A percentile compares a stretch with the other conserved stretches of the same genome.
Conservation (phyloP, 2,329 filamentous ascomycete genomes). For the Cladophialophora chaetospira region DNA sequence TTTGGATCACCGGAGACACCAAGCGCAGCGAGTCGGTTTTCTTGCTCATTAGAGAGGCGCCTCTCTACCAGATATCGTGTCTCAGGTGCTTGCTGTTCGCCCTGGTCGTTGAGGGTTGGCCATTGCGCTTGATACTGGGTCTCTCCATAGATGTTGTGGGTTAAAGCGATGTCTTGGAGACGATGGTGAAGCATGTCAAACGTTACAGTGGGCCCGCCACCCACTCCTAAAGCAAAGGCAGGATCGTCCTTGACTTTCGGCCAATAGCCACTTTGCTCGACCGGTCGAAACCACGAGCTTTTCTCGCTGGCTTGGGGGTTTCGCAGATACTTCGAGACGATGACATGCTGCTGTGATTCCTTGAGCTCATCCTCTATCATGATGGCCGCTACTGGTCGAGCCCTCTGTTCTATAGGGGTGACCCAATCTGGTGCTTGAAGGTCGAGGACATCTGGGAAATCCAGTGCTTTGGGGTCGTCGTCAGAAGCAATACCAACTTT, state of each 20-base stretch:
- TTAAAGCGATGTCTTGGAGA: background rate
- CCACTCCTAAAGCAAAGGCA: conserved; percentile 10
- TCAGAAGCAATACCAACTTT: background rate
- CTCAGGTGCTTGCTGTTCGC: background rate
- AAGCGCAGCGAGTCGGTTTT: background rate
- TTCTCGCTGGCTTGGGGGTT: conserved; percentile 13
- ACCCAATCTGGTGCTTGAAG: background rate
- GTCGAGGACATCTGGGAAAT: background rate
- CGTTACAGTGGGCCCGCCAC: background rate
- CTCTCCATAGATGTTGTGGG: background rate
- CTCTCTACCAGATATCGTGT: background rate
- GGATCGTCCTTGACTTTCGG: conserved; percentile 11
- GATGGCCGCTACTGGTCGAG: conserved; percentile 10
- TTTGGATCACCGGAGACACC: background rate
- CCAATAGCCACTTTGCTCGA: conserved; percentile 10
- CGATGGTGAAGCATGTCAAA: conserved; percentile 11
- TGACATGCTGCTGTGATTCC: background rate
- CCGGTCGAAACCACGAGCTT: background rate
- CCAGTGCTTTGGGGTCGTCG: conserved; percentile 4
- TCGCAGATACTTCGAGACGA: conserved; percentile 16
- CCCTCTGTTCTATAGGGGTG: conserved; percentile 12
- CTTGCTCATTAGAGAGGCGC: background rate
- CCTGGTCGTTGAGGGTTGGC: background rate
- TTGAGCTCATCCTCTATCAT: conserved; percentile 8
- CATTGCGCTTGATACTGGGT: background rate